Evolutionary conservation across 1,139 yeast species (phyloP).

Genomic region (Taiozyma sp.): DNA sequence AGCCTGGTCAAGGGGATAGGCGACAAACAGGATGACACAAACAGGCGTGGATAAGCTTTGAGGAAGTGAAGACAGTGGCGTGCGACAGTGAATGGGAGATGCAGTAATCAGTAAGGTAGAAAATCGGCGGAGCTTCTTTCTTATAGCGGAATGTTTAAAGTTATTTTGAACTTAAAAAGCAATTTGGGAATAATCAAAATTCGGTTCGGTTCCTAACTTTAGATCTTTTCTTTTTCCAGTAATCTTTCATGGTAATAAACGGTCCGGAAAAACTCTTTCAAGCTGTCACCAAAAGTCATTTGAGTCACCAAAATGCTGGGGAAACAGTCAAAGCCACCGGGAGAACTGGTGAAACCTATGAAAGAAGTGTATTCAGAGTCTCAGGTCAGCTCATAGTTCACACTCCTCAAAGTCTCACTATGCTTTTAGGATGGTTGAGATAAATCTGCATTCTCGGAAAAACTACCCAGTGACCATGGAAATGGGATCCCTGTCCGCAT

Average conservation of each 20-base stretch:
- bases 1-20: background rate
- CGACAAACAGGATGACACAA: background rate
- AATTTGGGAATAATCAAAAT: background rate
- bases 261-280: background rate
- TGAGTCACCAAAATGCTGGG: conserved; percentile 18
- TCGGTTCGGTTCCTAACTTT: background rate
- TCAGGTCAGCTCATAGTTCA: background rate
- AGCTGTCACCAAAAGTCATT: background rate
- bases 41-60: background rate
- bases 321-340: background rate
- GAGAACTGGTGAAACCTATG: background rate
- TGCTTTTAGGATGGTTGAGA: background rate
- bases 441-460: background rate
- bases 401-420: background rate
- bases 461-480: background rate
- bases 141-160: background rate
- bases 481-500: no score
- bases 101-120: background rate
- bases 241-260: background rate
- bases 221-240: background rate
- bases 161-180: background rate
- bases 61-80: background rate
- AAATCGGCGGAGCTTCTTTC: background rate
- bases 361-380: background rate
- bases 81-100: background rate